Percentiles rank a stretch among this genome's conserved stretches.
phyloP scores from a whole-genome alignment of 306 rosid species.

The Quercus engelmannii region DNA sequence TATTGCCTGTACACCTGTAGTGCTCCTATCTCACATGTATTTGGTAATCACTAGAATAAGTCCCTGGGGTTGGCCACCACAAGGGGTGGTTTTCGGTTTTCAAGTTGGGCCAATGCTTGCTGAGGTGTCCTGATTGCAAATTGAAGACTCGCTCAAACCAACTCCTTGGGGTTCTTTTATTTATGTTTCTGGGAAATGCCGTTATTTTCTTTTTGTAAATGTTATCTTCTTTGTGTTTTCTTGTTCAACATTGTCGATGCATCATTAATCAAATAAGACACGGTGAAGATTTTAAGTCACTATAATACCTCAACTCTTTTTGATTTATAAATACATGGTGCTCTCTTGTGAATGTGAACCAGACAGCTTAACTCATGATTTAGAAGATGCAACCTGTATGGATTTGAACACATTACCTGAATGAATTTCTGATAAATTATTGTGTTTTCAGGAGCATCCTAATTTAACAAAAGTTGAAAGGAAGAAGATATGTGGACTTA shows the following conservation, averaged over 20 bases:
- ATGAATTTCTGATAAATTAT: background rate
- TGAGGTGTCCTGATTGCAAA: background rate
- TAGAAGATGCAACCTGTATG: background rate
- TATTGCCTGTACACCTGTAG: background rate
- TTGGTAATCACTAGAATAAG: background rate
- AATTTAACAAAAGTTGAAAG: slow-evolving; percentile 68
- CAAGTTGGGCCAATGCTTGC: background rate
- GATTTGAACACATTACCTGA: background rate
- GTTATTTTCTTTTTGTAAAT: background rate
- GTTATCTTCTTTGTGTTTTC: background rate
- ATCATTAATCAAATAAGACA: background rate
- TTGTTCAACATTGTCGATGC: background rate
- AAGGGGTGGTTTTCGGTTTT: background rate
- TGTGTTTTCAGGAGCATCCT: slow-evolving; percentile 65
- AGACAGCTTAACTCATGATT: background rate
- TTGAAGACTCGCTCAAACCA: background rate
- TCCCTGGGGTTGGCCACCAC: background rate
- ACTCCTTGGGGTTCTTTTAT: background rate
- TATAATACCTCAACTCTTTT: too few relatives aligned
- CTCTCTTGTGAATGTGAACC: background rate
- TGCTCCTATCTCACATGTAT: background rate
- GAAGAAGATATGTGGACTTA: slow-evolving; percentile 63
- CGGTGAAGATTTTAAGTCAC: background rate
- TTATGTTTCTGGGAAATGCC: background rate
- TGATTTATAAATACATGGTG: background rate